Evolutionary conservation across 768 basidiomycete genomes (phyloP).

Genomic region (Russula olivacea): DNA sequence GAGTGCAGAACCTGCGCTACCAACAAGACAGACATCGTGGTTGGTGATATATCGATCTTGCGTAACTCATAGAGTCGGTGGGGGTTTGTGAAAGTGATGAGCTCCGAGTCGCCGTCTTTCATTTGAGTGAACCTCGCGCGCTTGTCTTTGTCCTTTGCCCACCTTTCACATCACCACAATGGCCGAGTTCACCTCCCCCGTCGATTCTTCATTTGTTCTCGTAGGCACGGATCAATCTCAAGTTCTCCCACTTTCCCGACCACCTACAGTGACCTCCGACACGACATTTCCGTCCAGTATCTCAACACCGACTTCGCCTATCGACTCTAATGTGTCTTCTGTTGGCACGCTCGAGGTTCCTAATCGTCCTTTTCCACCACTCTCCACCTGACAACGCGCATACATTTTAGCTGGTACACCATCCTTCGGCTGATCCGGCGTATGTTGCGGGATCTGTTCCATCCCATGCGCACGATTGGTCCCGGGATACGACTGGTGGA

Average conservation of each 20-base stretch:
- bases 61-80: not conserved
- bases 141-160: not conserved
- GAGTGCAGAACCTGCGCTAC: too few species aligned
- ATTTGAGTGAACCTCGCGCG: not conserved
- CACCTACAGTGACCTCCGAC: constrained; percentile 14
- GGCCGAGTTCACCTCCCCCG: constrained; percentile 3
- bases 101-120: not conserved
- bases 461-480: constrained; percentile 75
- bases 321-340: constrained; percentile 16
- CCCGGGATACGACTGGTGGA: constrained; percentile 47
- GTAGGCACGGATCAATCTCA: constrained; percentile 15
- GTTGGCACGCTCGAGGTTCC: constrained; percentile 12
- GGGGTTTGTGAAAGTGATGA: not conserved
- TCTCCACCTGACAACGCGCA: not conserved
- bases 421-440: constrained; percentile 43
- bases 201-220: constrained; percentile 17
- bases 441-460: constrained; percentile 44
- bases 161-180: not conserved
- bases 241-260: constrained; percentile 7
- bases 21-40: too few species aligned
- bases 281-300: constrained; percentile 19
- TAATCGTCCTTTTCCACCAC: not conserved
- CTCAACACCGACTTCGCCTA: constrained; percentile 17
- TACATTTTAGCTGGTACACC: constrained; percentile 27
- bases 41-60: constrained; percentile 3